Evolutionary conservation across 2,329 filamentous ascomycete genomes (phyloP), one percentile per base, ranked within the genome.

Genomic region (Phoma sp.): DNA sequence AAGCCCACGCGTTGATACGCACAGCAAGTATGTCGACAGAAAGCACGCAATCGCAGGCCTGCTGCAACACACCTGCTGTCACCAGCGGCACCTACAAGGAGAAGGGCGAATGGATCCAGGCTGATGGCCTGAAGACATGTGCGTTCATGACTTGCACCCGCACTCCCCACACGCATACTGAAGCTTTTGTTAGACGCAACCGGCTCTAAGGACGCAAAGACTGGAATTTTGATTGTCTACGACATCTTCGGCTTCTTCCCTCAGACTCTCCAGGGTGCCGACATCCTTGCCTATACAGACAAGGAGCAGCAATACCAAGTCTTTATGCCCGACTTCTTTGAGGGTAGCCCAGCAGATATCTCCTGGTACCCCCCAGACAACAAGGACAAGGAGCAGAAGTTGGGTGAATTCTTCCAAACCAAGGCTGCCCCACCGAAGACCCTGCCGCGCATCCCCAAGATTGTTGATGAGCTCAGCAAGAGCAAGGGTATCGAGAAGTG

Each of bases 311-410:
- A 89, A 69, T 95, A 96, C 80, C 87, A 86, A 64, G 90, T 96
- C 63, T 92, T 93, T 77, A 93, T 97, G 60, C 93, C 93, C 25
- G 93, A 97, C 78, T 93, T 90, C 82, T 96, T 96, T 79, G 83
- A 89, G 56, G 92, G 90, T 72, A 82, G 84, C 61, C 89, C 90
- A 32, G 85, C 81, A 56, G 82, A 83, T 62, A 84, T 86, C 64
- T 78, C 77, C 46, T 86, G 83, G 82, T 86, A 83, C 70, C 83
- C 83, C 0, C 83, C 84, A 13, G 78, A 84, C 68, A 86, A 77
- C 57, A 77, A 85, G 36, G 85, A 87, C 55, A 83, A 87, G 73
- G 79, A 80, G 60, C 66, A 83, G 73, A 85, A 85, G 68, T 77
- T 87, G 11, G 81, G 82, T 56, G 72, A 83, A 54, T 86, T 85